A percentile compares a stretch with the other conserved stretches of the same genome.
phyloP scores from a whole-genome alignment of 768 basidiomycete genomes.

The Phanerochaete carnosa region DNA sequence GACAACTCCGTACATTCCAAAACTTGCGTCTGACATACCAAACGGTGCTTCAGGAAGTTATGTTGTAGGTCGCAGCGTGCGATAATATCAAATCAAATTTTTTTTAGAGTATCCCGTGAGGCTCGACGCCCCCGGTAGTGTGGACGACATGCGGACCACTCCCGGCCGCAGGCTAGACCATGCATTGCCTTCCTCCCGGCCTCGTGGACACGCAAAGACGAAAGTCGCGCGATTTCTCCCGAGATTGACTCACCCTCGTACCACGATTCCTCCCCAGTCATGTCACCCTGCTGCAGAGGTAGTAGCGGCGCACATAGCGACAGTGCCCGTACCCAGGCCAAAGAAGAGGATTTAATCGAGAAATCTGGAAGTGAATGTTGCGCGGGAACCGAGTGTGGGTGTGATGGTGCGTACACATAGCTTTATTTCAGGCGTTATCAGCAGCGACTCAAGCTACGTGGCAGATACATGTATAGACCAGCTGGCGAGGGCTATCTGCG shows the following conservation, averaged over 20 bases:
- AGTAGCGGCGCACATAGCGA: not conserved
- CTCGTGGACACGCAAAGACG: not conserved
- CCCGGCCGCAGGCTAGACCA: not conserved
- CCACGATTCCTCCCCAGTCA: not conserved
- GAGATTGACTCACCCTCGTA: not conserved
- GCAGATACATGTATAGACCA: slow-evolving; percentile 24
- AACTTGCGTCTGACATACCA: not conserved
- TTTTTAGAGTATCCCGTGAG: no score
- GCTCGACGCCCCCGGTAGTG: not conserved
- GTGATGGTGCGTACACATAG: slow-evolving; percentile 22
- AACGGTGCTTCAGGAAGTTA: not conserved
- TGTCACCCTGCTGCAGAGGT: not conserved
- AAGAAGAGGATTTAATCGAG: not conserved
- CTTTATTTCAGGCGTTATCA: not conserved
- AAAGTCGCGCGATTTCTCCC: not conserved
- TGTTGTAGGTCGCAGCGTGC: not conserved
- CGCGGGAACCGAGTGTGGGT: slow-evolving; percentile 19
- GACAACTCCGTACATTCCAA: no score
- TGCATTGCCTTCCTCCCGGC: not conserved
- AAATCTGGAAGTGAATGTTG: slow-evolving; percentile 14
- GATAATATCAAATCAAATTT: not conserved
- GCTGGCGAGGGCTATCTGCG: slow-evolving; percentile 25
- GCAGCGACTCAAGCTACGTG: not conserved
- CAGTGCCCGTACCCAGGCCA: not conserved
- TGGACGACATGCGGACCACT: not conserved